Evolutionary conservation across 139 green algal genomes (phyloP), one percentile per base, ranked within the genome.

Genomic region (Chlamydomonas sp.): DNA sequence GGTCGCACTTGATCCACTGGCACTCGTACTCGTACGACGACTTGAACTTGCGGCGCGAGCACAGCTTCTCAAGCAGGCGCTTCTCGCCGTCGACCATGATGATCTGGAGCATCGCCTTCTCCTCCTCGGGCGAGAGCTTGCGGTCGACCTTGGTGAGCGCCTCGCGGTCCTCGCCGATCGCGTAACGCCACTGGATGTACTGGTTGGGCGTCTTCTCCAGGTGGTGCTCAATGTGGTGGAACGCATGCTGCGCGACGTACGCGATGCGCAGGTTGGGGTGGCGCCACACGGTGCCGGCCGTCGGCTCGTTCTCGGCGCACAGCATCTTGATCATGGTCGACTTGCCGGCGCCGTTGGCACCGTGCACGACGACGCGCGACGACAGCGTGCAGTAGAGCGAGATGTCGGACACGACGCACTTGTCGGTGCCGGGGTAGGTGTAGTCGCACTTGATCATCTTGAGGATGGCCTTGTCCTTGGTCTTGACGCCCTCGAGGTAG

Each of bases 151-250:
- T 91, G 39, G 74, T 67, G 71, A 90, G 81, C 5, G 80, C 83
- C 87, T 97, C 91, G 54, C 87, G 79, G 80, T 97, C 91, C 83
- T 97, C 90, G 70, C 91, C 91, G 37, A 76, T 85, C 35, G 83
- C 85, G 65, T 94, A 97, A 35, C 91, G 89, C 91, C 91, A 97
- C 80, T 89, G 83, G 81, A 97, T 96, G 84, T 97, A 97, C 86
- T 96, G 82, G 78, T 96, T 96, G 75, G 90, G 82, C 1, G 88
- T 92, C 82, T 92, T 94, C 71, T 94, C 87, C 69, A 96, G 76
- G 77, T 95, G 89, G 85, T 93, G 76, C 87, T 97, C 91, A 22
- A 97, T 83, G 81, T 96, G 91, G 84, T 96, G 91, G 83, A 97
- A 96, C 2, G 90, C 90, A 65, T 75, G 81, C 77, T 84, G 73